A percentile compares a stretch with the other conserved stretches of the same genome.
phyloP scores from a whole-genome alignment of 2,329 filamentous ascomycete species.

The Pseudogymnoascus sp. region DNA sequence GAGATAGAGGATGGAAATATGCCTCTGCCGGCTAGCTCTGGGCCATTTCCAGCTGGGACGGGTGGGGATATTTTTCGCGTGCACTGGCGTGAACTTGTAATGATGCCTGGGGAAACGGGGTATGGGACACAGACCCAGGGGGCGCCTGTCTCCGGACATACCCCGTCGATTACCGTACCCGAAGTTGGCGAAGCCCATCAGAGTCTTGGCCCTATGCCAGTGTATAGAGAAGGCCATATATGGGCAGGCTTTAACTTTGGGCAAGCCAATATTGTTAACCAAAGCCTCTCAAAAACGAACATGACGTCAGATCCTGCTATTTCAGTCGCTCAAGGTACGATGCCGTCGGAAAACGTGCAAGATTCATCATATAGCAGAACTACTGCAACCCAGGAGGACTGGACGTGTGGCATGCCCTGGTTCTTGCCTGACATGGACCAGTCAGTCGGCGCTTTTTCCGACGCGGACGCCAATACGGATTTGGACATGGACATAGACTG shows the following conservation, averaged over 20 bases:
- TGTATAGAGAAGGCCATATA: not conserved
- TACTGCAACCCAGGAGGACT: conserved; percentile 12
- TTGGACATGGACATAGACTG: conserved; percentile 31
- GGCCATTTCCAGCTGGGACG: conserved; percentile 20
- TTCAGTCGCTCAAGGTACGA: not conserved
- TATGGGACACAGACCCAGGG: not conserved
- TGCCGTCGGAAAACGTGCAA: conserved; percentile 1
- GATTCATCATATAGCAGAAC: conserved; percentile 12
- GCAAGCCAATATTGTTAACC: not conserved
- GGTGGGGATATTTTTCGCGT: conserved; percentile 22
- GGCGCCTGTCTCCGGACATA: not conserved
- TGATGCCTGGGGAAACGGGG: not conserved
- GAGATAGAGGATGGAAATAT: conserved; percentile 21
- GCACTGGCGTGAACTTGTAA: conserved; percentile 28
- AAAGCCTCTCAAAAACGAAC: not conserved
- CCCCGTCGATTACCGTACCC: not conserved
- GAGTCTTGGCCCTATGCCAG: not conserved
- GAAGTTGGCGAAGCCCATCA: too few relatives aligned
- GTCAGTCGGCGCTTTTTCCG: conserved; percentile 19
- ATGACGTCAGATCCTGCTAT: not conserved
- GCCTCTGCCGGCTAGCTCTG: conserved; percentile 26
- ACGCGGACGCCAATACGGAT: conserved; percentile 25
- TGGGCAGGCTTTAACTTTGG: conserved; percentile 10
- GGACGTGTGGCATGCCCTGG: conserved; percentile 19
- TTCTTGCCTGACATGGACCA: conserved; percentile 23